Evolutionary conservation across 805 yeast species (phyloP), one percentile per base, ranked within the genome.

Genomic region (Yarrowia sp.): DNA sequence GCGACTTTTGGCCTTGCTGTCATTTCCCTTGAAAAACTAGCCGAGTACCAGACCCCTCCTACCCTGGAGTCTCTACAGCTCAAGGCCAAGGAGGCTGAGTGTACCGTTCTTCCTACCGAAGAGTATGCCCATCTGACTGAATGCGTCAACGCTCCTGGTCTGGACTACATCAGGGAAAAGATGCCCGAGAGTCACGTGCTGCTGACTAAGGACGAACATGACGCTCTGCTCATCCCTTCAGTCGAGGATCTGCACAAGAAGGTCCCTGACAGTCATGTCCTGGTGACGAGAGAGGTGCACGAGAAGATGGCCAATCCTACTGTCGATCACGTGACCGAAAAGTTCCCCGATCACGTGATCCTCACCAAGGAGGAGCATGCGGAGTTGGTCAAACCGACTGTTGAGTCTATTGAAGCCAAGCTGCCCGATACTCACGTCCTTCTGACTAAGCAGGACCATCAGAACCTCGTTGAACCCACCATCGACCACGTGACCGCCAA

Each of bases 21-120:
- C 11, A 50, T 72, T 42, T 59, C 73, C 10, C 38, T 36, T 0
- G 53, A 58, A 2, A 71, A 71, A 26, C 69, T 67, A 43, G 55
- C 63, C 4, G 49, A 53, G 36, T 59, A 70, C 5, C 50, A 65
- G 35, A 42, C 64, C 11, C 66, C 68, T 15, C 81, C 82, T 9
- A 67, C 75, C 45, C 61, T 70, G n/a, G 74, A 73, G 8, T 73
- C 74, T 36, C 59, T 78, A 14, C 67, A 67, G 35, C 72, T 70
- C 15, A 72, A 75, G 53, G 79, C 78, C 14, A 35, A 32, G 38
- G 46, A 68, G 8, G 56, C 43, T 10, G 73, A 74, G 4, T 45
- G 71, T 16, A 67, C 69, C 16, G 67, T 71, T 5, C 35, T 73
- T 8, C 72, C 78, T 8, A 49, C 53, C 0, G 74, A 69, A 3